Conservation (phyloP, 108 stramenopile species). For the Cyclotella cryptica region DNA sequence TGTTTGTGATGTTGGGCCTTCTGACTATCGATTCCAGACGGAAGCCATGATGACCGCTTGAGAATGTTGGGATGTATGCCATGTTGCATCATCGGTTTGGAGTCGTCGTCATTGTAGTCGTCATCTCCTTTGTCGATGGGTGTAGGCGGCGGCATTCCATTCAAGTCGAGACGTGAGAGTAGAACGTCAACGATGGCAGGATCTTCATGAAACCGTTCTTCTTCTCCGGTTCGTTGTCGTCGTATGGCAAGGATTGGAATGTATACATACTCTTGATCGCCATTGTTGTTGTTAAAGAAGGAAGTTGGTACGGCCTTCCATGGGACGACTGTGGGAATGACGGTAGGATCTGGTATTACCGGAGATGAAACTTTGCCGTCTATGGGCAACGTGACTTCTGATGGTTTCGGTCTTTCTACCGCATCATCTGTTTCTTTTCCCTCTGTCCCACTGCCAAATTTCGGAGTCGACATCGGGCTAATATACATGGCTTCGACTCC, state of each 20-base stretch:
- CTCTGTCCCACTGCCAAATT: neutral
- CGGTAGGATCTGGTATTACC: neutral
- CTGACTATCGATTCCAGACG: slow-evolving; percentile 3
- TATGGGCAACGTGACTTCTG: neutral
- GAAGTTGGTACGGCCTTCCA: slow-evolving; percentile 11
- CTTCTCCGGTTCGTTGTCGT: slow-evolving; percentile 78
- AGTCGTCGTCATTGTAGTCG: slow-evolving; percentile 58
- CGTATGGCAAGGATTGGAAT: slow-evolving; percentile 79
- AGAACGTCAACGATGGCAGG: slow-evolving; percentile 77
- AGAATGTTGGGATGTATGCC: slow-evolving; percentile 25
- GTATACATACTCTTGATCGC: slow-evolving; percentile 50
- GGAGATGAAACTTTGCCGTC: neutral
- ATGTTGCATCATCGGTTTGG: slow-evolving; percentile 24
- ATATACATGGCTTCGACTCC: slow-evolving; percentile 55
- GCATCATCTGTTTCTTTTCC: neutral
- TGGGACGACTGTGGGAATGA: slow-evolving; percentile 14
- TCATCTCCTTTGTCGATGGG: slow-evolving; percentile 42
- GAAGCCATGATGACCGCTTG: slow-evolving; percentile 36
- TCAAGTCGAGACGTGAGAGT: slow-evolving; percentile 54
- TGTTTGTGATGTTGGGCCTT: slow-evolving; percentile 8
- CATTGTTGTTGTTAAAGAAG: neutral
- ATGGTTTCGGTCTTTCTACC: neutral
- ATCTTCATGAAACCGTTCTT: slow-evolving; percentile 87
- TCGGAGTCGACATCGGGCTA: slow-evolving; percentile 32
- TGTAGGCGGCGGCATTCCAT: slow-evolving; percentile 53